phyloP scores from a whole-genome alignment of 208 protist species.

The Acanthamoeba sp. region DNA sequence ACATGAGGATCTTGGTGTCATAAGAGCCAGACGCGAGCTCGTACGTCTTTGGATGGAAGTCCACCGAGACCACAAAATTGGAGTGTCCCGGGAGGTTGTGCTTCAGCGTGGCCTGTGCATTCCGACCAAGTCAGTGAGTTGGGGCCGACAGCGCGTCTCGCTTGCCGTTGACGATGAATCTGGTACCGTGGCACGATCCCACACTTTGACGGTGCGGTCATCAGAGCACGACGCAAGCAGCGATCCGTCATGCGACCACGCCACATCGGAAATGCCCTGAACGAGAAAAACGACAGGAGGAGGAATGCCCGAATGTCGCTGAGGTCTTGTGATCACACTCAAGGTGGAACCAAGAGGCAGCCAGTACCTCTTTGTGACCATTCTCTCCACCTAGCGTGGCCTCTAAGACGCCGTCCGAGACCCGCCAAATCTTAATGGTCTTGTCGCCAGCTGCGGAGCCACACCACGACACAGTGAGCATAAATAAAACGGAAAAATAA shows the following conservation, averaged over 20 bases:
- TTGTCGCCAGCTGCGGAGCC: background rate
- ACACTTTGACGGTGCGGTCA: slow-evolving; percentile 16
- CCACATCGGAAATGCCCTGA: slow-evolving; percentile 51
- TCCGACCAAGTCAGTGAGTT: background rate
- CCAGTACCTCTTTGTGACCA: background rate
- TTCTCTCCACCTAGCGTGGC: background rate
- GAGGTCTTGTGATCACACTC: too few species aligned
- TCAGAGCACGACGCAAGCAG: slow-evolving; percentile 18
- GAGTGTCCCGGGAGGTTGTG: background rate
- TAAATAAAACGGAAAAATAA: background rate
- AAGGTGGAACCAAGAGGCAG: background rate
- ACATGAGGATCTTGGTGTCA: slow-evolving; percentile 17
- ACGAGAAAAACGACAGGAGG: too few species aligned
- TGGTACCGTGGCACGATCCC: slow-evolving; percentile 29
- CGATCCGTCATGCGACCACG: background rate
- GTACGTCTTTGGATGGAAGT: slow-evolving; percentile 39
- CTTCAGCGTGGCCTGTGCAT: background rate
- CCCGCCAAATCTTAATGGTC: slow-evolving; percentile 19
- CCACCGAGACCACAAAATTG: slow-evolving; percentile 34
- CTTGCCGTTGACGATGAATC: background rate
- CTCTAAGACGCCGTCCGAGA: background rate
- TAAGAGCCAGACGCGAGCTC: background rate
- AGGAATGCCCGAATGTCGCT: too few species aligned
- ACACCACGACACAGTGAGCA: too few species aligned
- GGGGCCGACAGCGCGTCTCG: background rate